Percentiles rank a stretch among this genome's conserved stretches.
These are phyloP conservation scores for Stipa capillata DNA, from an alignment of 176 grass and related monocot genomes.

Conservation along the genomic window DNA sequence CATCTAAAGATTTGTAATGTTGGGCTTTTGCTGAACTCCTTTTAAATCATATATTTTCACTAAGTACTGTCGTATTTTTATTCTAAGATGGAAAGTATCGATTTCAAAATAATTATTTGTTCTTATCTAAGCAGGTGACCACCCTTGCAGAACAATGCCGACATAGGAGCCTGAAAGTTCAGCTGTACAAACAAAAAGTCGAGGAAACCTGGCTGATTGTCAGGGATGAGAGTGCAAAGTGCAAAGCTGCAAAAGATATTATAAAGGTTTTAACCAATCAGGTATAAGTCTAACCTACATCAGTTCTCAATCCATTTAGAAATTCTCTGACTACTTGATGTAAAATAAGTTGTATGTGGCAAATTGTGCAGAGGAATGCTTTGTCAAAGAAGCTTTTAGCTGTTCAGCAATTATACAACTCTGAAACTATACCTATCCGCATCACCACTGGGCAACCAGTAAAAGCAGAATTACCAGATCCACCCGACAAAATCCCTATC, in stretches of 20 bases:
- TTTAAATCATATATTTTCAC: not conserved
- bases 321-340: not conserved
- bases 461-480: constrained; percentile 27
- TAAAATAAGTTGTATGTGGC: not conserved
- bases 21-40: not conserved
- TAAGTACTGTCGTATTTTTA: not conserved
- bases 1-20: not conserved
- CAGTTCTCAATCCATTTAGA: not conserved
- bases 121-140: constrained; percentile 45
- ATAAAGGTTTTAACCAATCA: constrained; percentile 81
- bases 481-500: constrained; percentile 9
- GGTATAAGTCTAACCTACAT: constrained; percentile 35
- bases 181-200: constrained; percentile 72
- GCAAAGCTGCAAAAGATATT: constrained; percentile 80
- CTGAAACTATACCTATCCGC: not conserved
- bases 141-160: constrained; percentile 69
- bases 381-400: constrained; percentile 44
- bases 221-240: constrained; percentile 76
- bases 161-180: constrained; percentile 64
- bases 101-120: not conserved
- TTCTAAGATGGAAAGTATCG: not conserved
- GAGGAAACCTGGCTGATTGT: constrained; percentile 71
- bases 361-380: constrained; percentile 50
- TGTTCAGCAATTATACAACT: constrained; percentile 3
- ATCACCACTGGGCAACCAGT: not conserved